Base-by-base conservation (phyloP, 495 filamentous ascomycete genomes). In the Trichoderma reesei region DNA sequence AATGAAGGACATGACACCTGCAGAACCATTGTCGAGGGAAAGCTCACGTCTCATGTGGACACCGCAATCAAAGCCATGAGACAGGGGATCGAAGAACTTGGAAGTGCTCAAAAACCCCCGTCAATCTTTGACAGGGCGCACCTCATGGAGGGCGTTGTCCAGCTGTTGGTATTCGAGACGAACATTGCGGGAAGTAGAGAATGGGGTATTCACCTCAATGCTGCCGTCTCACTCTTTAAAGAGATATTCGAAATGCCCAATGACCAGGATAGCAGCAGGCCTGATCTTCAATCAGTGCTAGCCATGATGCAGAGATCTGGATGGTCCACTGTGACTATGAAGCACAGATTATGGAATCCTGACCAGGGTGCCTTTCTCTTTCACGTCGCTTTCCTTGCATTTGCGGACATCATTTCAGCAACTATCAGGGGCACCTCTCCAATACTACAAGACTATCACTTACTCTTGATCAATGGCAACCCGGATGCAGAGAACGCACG, bases 141-240 rank as follows among this genome's bases (percentile, higher is more conserved):
- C 10, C 77, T 82, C 51, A 72, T 84, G 75, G 72, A 74, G 42
- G 78, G 78, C 72, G 79, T 85, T 68, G 73, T 83, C 48, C 81
- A 84, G 64, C 63, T 85, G 36, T 73, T 83, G 63, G 77, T 77
- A 8, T 80, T 80, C 62, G 82, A 82, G 48, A 76, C 79, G 5
- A 65, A 74, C 16, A 67, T 81, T 31, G 66, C 66, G 26, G 79
- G 73, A 62, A 73, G 75, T 37, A 69, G 73, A 1, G 80, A 80
- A 68, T 84, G 79, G 67, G 66, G 73, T n/a, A 68, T 73, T 62
- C 81, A 85, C 66, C 76, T 83, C 37, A 75, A 71, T 61, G 79
- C 78, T 31, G 77, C 78, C 31, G 16, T 79, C 3, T 72, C 75
- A 41, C 74, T 85, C 18, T 84, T 82, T 54, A 68, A 65, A 64